A percentile compares a stretch with the other conserved stretches of the same genome.
phyloP scores from a whole-genome alignment of 2,329 filamentous ascomycete genomes.

The Aspergillus pseudoviridinutans region DNA sequence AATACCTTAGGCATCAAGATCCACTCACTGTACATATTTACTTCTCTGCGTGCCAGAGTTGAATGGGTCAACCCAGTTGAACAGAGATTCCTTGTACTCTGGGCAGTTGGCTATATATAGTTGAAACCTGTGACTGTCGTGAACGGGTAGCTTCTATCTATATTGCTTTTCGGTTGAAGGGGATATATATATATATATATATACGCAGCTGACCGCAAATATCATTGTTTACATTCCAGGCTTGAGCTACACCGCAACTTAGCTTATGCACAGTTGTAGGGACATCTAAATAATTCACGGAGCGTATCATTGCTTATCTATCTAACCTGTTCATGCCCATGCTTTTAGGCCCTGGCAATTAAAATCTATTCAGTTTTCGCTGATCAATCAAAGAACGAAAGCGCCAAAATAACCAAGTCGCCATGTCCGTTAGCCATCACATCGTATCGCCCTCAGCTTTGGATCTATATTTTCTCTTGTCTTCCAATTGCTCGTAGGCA shows the following conservation, averaged over 20 bases:
- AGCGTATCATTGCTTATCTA: background rate
- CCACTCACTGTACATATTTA: too few species aligned
- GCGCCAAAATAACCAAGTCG: background rate
- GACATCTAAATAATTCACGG: background rate
- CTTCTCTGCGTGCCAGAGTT: too few species aligned
- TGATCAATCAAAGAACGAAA: background rate
- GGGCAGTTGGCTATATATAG: too few species aligned
- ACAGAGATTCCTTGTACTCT: too few species aligned
- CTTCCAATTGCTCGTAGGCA: background rate
- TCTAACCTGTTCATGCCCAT: background rate
- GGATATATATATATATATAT: background rate
- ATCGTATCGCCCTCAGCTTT: background rate
- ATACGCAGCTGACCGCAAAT: background rate
- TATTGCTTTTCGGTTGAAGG: background rate
- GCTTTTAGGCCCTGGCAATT: background rate
- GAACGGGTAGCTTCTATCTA: background rate
- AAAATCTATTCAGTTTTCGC: conserved; percentile 1
- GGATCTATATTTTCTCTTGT: background rate
- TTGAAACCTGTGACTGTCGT: background rate
- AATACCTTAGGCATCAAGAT: too few species aligned
- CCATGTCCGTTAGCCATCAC: conserved; percentile 1
- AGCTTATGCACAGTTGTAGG: background rate
- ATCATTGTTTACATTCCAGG: background rate
- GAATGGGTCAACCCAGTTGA: too few species aligned
- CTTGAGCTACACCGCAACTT: background rate